These are phyloP conservation scores for Rhynchospora tenuis DNA, from an alignment of 176 grass and related monocot species.

Conservation along the genomic window DNA sequence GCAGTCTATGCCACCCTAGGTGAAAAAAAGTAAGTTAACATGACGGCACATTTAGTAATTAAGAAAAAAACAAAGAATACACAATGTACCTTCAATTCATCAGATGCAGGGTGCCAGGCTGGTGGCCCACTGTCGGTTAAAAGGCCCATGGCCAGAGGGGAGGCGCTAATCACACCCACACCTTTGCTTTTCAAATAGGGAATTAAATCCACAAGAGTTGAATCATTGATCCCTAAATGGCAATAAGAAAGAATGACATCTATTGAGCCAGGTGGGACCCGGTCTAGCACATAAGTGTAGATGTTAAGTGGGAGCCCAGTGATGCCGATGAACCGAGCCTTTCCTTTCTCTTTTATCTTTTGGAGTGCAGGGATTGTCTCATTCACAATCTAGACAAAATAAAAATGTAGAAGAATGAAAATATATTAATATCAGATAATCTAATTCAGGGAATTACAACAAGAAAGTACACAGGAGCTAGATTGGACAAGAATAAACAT, in stretches of 20 bases:
- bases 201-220: slow-evolving; percentile 48
- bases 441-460: not conserved
- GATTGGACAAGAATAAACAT: not conserved
- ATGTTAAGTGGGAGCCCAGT: slow-evolving; percentile 64
- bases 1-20: not conserved
- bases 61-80: not conserved
- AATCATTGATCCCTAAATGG: slow-evolving; percentile 81
- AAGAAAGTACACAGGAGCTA: not conserved
- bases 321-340: slow-evolving; percentile 77
- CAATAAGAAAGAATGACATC: slow-evolving; percentile 93
- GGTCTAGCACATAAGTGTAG: slow-evolving; percentile 60
- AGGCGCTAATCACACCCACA: slow-evolving; percentile 73
- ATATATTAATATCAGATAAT: not conserved
- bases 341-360: slow-evolving; percentile 78
- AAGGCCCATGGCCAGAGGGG: slow-evolving; percentile 83
- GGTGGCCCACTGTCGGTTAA: slow-evolving; percentile 75
- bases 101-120: slow-evolving; percentile 70
- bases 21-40: not conserved
- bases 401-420: not conserved
- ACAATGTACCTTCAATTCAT: slow-evolving; percentile 65
- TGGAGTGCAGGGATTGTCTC: slow-evolving; percentile 75
- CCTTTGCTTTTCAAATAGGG: slow-evolving; percentile 89
- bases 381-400: slow-evolving; percentile 56
- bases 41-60: not conserved
- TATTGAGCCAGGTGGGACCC: slow-evolving; percentile 43